Percentiles rank a stretch among this genome's conserved stretches.
Evolutionary conservation across 73 alveolate genomes (phyloP).

Genomic region (Tetrahymena borealis): DNA sequence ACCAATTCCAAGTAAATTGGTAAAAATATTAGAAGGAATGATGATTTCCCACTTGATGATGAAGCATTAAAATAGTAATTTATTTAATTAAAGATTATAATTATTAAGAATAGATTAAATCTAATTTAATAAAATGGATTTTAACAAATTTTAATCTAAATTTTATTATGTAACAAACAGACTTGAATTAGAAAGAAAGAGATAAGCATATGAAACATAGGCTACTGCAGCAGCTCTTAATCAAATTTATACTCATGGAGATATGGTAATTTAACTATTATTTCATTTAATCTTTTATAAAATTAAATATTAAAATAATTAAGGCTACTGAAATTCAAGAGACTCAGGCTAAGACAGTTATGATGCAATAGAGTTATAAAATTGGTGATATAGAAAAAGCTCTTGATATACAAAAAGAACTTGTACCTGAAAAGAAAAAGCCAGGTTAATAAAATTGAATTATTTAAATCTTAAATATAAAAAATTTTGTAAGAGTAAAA

Average conservation of each 20-base stretch:
- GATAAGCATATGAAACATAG: not conserved
- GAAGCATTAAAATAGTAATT: not conserved
- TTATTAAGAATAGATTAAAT: too few species aligned
- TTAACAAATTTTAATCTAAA: too few species aligned
- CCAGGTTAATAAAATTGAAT: not conserved
- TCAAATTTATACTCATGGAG: not conserved
- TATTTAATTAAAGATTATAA: too few species aligned
- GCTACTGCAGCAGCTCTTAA: not conserved
- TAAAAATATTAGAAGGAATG: not conserved
- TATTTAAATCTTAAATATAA: not conserved
- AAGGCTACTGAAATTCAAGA: not conserved
- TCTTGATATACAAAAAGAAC: not conserved
- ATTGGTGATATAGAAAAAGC: not conserved
- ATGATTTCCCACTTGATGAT: not conserved
- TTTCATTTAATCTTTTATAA: not conserved
- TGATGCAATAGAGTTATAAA: not conserved
- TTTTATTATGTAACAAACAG: too few species aligned
- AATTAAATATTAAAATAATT: not conserved
- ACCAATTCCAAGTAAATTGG: not conserved
- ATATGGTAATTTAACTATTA: not conserved
- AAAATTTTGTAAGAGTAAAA: too few species aligned
- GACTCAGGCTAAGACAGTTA: not conserved
- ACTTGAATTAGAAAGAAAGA: not conserved
- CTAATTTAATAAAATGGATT: too few species aligned
- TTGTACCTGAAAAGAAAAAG: not conserved